Percentiles rank a stretch among this genome's conserved stretches.
Evolutionary conservation across 2,329 filamentous ascomycete genomes (phyloP).

Genomic region (Tolypocladium tundrense): DNA sequence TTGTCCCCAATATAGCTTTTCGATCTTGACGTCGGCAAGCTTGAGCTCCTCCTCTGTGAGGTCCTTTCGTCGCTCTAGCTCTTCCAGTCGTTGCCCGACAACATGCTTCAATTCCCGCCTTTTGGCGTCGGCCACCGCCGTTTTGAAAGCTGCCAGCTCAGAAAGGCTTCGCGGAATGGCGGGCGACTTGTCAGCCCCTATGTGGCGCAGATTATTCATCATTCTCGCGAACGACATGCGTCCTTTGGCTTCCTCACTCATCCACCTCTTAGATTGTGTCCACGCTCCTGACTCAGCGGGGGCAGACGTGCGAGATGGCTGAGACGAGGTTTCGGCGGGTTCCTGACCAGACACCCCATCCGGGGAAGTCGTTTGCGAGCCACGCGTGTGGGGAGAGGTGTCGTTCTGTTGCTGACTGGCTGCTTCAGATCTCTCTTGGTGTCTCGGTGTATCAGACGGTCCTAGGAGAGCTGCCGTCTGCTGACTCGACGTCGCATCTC

Average conservation of each 20-base stretch:
- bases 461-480: no score
- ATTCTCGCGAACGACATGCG: slow-evolving; percentile 24
- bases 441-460: not conserved
- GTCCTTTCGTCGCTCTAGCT: slow-evolving; percentile 6
- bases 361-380: not conserved
- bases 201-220: slow-evolving; percentile 22
- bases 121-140: slow-evolving; percentile 16
- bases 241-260: slow-evolving; percentile 22
- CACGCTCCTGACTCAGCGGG: slow-evolving; percentile 17
- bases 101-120: slow-evolving; percentile 13
- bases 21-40: slow-evolving; percentile 1
- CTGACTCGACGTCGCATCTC: not conserved
- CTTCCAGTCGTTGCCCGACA: slow-evolving; percentile 12
- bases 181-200: slow-evolving; percentile 25
- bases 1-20: slow-evolving; percentile 16
- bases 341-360: not conserved
- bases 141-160: slow-evolving; percentile 22
- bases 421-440: not conserved
- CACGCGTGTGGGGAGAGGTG: not conserved
- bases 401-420: not conserved
- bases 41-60: not conserved
- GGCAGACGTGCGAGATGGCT: not conserved
- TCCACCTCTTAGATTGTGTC: slow-evolving; percentile 29
- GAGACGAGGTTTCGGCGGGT: not conserved
- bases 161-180: slow-evolving; percentile 23